Percentiles rank a stretch among this genome's conserved stretches.
Evolutionary conservation across 2,329 filamentous ascomycete species (phyloP).

Genomic region (Ophiostoma sp.): DNA sequence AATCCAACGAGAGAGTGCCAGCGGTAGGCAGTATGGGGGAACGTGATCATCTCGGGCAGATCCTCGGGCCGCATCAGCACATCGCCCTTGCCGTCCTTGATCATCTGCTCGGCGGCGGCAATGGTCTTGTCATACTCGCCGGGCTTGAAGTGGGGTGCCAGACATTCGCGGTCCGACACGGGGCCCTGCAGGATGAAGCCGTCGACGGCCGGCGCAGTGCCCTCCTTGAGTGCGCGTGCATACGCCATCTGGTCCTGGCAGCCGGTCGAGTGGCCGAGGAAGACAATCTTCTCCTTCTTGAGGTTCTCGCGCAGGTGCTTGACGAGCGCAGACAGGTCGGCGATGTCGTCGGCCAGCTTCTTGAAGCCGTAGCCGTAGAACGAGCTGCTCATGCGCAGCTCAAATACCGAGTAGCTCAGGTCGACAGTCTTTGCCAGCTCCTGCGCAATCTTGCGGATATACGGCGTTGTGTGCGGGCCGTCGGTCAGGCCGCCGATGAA

Average conservation of each 20-base stretch:
- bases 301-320: constrained; percentile 46
- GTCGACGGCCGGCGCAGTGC: constrained; percentile 52
- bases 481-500: constrained; percentile 68
- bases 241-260: constrained; percentile 58
- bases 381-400: constrained; percentile 51
- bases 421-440: constrained; percentile 38
- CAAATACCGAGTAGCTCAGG: constrained; percentile 50
- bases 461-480: constrained; percentile 60
- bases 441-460: constrained; percentile 46
- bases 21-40: constrained; percentile 49
- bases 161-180: constrained; percentile 68
- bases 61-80: constrained; percentile 50
- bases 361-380: constrained; percentile 49
- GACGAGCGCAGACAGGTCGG: constrained; percentile 50
- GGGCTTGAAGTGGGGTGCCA: constrained; percentile 43
- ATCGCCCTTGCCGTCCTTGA: constrained; percentile 48
- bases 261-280: constrained; percentile 56
- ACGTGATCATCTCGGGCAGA: constrained; percentile 39
- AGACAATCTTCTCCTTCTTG: constrained; percentile 47
- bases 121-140: constrained; percentile 43
- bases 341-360: constrained; percentile 48
- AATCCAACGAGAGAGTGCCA: constrained; percentile 46
- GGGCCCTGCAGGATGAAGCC: constrained; percentile 76
- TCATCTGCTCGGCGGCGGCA: constrained; percentile 48
- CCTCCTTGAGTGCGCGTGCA: constrained; percentile 40